phyloP scores from a whole-genome alignment of 225 moss, liverwort and hornwort species.

The Pleurozium schreberi region DNA sequence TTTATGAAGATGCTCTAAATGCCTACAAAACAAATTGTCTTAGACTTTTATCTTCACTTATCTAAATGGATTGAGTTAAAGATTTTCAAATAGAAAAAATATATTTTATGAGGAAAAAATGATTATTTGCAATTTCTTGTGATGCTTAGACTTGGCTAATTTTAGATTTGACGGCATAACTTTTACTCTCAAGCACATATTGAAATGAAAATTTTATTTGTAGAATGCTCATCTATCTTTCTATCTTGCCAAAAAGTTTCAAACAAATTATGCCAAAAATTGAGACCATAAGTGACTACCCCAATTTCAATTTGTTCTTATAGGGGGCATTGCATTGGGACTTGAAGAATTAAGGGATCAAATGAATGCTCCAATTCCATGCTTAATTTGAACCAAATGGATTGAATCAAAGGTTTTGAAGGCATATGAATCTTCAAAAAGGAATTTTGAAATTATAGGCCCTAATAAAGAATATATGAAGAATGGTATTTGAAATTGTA shows the following conservation, averaged over 20 bases:
- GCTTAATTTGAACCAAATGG: neutral
- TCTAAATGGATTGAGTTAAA: neutral
- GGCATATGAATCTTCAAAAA: neutral
- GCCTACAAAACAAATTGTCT: neutral
- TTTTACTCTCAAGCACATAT: neutral
- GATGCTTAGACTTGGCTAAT: rapidly evolving
- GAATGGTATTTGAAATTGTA: neutral
- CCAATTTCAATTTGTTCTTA: neutral
- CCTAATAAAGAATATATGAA: neutral
- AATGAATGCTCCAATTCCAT: no score
- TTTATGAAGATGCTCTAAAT: neutral
- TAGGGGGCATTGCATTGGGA: no score
- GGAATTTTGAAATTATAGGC: neutral
- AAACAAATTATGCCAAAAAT: neutral
- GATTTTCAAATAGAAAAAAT: neutral
- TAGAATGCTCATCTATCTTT: neutral
- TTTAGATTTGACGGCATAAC: neutral
- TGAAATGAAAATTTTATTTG: neutral
- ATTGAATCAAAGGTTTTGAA: no score
- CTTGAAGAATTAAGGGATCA: rapidly evolving
- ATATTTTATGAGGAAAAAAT: neutral
- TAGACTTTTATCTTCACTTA: neutral
- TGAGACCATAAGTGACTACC: neutral
- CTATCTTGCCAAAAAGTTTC: no score
- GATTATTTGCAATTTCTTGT: neutral